Percentiles rank a stretch among this genome's conserved stretches.
Evolutionary conservation across 768 basidiomycete genomes (phyloP).

Genomic region (Guyanaporus albipodus): DNA sequence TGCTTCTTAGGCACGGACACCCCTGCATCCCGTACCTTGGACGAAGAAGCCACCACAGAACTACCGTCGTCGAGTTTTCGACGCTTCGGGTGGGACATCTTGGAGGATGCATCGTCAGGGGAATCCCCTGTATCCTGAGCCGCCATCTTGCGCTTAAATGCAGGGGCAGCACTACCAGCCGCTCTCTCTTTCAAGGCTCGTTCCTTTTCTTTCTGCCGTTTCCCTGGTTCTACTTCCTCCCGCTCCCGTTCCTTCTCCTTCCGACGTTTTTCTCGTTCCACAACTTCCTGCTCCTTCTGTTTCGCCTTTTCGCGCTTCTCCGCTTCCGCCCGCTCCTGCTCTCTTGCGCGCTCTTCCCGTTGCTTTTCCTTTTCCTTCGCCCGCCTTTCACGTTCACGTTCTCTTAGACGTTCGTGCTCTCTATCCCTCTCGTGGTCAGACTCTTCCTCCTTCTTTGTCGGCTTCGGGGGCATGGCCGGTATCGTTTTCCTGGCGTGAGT

Average conservation of each 20-base stretch:
- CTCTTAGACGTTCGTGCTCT: slow-evolving; percentile 23
- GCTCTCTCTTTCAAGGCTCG: slow-evolving; percentile 23
- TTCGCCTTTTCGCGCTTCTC: slow-evolving; percentile 22
- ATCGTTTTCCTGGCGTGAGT: slow-evolving; percentile 30
- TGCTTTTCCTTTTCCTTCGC: slow-evolving; percentile 21
- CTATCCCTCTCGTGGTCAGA: slow-evolving; percentile 26
- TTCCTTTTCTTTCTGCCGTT: slow-evolving; percentile 23
- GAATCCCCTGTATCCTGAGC: slow-evolving; percentile 30
- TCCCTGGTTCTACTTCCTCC: slow-evolving; percentile 21
- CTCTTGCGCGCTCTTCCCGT: slow-evolving; percentile 22
- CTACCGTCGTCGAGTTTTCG: slow-evolving; percentile 40
- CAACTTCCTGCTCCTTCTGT: slow-evolving; percentile 19
- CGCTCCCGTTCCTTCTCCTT: slow-evolving; percentile 21
- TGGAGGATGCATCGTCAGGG: slow-evolving; percentile 20
- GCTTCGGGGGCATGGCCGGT: slow-evolving; percentile 19
- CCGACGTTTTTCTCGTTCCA: slow-evolving; percentile 25
- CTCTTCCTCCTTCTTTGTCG: slow-evolving; percentile 25
- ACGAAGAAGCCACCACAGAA: slow-evolving; percentile 12
- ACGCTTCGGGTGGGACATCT: slow-evolving; percentile 33
- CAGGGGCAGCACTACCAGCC: slow-evolving; percentile 6
- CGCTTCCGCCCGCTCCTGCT: slow-evolving; percentile 13
- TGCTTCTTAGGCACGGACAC: slow-evolving; percentile 40
- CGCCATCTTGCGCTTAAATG: slow-evolving; percentile 40
- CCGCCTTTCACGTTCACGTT: slow-evolving; percentile 24
- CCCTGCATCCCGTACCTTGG: slow-evolving; percentile 23